Evolutionary conservation across 1,139 yeast genomes (phyloP).

Genomic region (Hyphopichia fennica): DNA sequence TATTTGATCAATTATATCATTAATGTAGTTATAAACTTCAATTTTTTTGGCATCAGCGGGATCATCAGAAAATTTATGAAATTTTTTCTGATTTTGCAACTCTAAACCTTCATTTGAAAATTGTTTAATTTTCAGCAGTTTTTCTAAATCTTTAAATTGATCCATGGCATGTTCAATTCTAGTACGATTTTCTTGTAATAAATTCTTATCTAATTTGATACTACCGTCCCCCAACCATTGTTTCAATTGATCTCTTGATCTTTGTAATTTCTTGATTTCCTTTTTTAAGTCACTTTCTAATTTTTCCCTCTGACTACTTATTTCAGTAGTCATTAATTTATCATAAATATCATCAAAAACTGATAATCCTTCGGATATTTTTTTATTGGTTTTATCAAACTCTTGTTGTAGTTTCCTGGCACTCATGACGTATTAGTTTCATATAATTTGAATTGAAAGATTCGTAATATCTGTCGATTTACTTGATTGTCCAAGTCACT

Average conservation of each 20-base stretch:
- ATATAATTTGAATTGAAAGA: too few species aligned
- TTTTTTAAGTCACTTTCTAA: constrained; percentile 91
- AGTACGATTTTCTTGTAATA: constrained; percentile 75
- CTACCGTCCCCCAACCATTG: constrained; percentile 93
- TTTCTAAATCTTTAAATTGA: constrained; percentile 91
- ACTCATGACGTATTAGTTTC: constrained; percentile 35
- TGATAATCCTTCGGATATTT: constrained; percentile 89
- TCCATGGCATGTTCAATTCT: constrained; percentile 95
- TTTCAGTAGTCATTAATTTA: constrained; percentile 78
- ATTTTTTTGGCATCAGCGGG: constrained; percentile 61
- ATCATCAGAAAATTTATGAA: constrained; percentile 57
- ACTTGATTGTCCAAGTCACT: neutral
- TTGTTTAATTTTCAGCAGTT: constrained; percentile 92
- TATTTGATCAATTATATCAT: constrained; percentile 76
- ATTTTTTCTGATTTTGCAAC: constrained; percentile 49
- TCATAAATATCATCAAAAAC: constrained; percentile 87
- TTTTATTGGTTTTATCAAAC: constrained; percentile 93
- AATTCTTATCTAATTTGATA: constrained; percentile 80
- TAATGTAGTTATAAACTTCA: constrained; percentile 72
- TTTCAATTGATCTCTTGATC: constrained; percentile 93
- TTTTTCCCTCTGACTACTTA: constrained; percentile 90
- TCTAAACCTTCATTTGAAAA: constrained; percentile 93
- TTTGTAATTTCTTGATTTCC: constrained; percentile 92
- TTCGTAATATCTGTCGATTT: neutral
- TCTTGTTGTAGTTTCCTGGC: constrained; percentile 61